Evolutionary conservation across 2,329 filamentous ascomycete genomes (phyloP), one percentile per base, ranked within the genome.

Genomic region (Aspergillus ibericus): DNA sequence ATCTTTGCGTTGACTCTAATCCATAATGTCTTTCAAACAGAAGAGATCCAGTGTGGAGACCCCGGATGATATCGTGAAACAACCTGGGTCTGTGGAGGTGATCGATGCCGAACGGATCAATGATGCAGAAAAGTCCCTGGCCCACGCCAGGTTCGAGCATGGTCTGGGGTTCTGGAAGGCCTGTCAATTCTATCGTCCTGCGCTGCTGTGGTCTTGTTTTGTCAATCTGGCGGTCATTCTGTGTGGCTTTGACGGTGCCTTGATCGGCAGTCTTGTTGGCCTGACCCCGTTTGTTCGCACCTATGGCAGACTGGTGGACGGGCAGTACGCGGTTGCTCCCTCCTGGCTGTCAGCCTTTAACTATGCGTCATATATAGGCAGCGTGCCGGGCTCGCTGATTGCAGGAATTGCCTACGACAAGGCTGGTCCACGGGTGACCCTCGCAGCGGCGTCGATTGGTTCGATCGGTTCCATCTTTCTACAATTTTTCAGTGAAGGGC

Each of bases 401-500:
- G 42, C 42, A 47, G 42, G 42, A 5, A 27, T 47, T 13, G 42
- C 42, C 42, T 47, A 47, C 8, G 42, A 47, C 42, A 47, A 27
- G 9, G 22, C 12, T 2, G 42, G 42, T 9, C 22, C 42, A 8
- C 42, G 42, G 12, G n/a, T 47, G 20, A 47, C 42, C 42, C 42
- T 47, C 42, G 42, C 42, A 9, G 42, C 42, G 8, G 42, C 42
- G 15, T 47, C 42, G 2, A 16, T 32, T 36, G 15, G 42, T 54
- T 47, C 42, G 7, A 47, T 32, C 34, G 15, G 42, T 50, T 58
- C 80, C 36, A 79, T 78, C 22, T 74, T 78, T 25, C 72, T 82
- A 44, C 76, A 79, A 63, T 81, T 82, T 69, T 80, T 78, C 5
- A 79, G 80, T 0, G 68, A 75, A 50, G 75, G 75, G 49, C 70